Conservation (phyloP, 768 basidiomycete genomes). For the Scleroderma citrinum region DNA sequence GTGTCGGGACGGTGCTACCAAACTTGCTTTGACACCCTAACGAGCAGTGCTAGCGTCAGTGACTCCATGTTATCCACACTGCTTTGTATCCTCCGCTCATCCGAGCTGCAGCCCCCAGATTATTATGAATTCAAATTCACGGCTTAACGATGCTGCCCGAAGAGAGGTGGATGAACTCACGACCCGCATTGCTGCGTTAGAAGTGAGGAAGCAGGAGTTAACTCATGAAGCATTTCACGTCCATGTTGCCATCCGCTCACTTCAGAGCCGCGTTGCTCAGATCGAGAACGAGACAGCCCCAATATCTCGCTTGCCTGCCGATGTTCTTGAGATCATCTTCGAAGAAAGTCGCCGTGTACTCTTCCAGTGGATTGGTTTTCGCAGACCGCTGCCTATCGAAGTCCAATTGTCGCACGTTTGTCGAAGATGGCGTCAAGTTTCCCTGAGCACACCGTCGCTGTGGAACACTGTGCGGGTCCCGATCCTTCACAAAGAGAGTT, state of each 20-base stretch:
- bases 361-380: slow-evolving; percentile 20
- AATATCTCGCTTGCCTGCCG: slow-evolving; percentile 25
- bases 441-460: slow-evolving; percentile 30
- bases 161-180: slow-evolving; percentile 22
- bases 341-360: slow-evolving; percentile 27
- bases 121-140: slow-evolving; percentile 12
- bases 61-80: slow-evolving; percentile 5
- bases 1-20: not conserved
- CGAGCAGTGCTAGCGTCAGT: slow-evolving; percentile 21
- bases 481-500: slow-evolving; percentile 23
- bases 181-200: slow-evolving; percentile 13
- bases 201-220: slow-evolving; percentile 18
- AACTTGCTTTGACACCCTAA: not conserved
- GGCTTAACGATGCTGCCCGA: slow-evolving; percentile 19
- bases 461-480: slow-evolving; percentile 31
- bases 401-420: slow-evolving; percentile 33
- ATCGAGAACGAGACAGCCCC: slow-evolving; percentile 27
- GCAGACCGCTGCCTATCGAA: slow-evolving; percentile 27
- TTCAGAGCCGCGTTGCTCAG: slow-evolving; percentile 28
- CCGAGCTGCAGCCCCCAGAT: slow-evolving; percentile 9
- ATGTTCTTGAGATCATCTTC: slow-evolving; percentile 30
- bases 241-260: slow-evolving; percentile 21
- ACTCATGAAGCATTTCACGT: slow-evolving; percentile 20
- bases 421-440: slow-evolving; percentile 30
- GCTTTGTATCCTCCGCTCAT: slow-evolving; percentile 13